phyloP scores from a whole-genome alignment of 2,329 filamentous ascomycete species.

The Juglanconis oblonga region DNA sequence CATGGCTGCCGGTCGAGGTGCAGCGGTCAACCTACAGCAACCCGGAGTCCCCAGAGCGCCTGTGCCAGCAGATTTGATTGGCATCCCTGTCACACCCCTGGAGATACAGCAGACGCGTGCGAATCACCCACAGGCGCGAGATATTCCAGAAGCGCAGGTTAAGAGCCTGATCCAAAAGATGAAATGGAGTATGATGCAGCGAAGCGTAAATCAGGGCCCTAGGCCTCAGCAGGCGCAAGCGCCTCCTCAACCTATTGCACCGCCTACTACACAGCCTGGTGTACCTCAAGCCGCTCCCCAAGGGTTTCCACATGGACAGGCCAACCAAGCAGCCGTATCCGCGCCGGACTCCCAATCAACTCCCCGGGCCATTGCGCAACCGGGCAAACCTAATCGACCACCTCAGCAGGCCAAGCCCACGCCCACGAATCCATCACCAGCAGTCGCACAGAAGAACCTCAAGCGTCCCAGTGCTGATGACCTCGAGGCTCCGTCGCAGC shows the following conservation, averaged over 20 bases:
- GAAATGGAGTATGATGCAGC: slow-evolving; percentile 18
- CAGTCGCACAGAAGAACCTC: slow-evolving; percentile 40
- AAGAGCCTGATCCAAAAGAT: slow-evolving; percentile 18
- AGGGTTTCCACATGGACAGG: slow-evolving; percentile 23
- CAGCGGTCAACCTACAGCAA: slow-evolving; percentile 13
- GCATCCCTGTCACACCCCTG: slow-evolving; percentile 23
- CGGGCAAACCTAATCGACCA: slow-evolving; percentile 23
- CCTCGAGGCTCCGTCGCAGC: slow-evolving; percentile 29
- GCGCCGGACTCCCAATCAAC: slow-evolving; percentile 24
- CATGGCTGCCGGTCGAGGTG: slow-evolving; percentile 14
- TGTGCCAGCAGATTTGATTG: slow-evolving; percentile 22
- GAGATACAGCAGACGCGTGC: slow-evolving; percentile 27
- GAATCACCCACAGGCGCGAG: slow-evolving; percentile 20
- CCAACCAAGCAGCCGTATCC: slow-evolving; percentile 20
- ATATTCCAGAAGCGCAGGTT: slow-evolving; percentile 23
- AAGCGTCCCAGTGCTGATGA: slow-evolving; percentile 52
- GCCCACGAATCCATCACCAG: slow-evolving; percentile 36
- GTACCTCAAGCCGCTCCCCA: slow-evolving; percentile 14
- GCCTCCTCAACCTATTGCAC: slow-evolving; percentile 7
- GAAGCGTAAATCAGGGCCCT: slow-evolving; percentile 17
- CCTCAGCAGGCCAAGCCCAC: slow-evolving; percentile 33
- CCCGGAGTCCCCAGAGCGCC: slow-evolving; percentile 3
- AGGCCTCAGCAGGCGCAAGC: not conserved
- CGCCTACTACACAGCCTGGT: slow-evolving; percentile 8
- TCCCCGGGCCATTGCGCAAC: slow-evolving; percentile 20